Conservation (phyloP, 140 eudicot species). For the Ambrosia hybrid region DNA sequence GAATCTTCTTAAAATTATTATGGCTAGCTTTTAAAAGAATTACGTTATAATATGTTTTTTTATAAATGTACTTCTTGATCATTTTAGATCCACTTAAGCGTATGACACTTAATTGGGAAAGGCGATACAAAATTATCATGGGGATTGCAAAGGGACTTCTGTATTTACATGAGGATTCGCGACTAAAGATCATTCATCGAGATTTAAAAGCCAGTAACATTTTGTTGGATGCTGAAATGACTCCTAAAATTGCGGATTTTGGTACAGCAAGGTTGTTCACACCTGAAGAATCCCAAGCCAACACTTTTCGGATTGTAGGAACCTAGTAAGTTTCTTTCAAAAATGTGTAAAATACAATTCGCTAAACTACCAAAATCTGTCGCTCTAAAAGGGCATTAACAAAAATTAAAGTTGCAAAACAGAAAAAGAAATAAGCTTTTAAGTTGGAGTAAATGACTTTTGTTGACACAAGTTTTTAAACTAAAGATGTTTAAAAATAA, state of each 20-base stretch:
- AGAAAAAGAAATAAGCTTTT: too few species aligned
- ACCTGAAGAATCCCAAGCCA: constrained; percentile 48
- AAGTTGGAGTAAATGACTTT: neutral
- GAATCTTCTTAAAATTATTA: neutral
- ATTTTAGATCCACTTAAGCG: constrained; percentile 32
- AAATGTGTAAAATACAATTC: neutral
- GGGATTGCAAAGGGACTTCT: constrained; percentile 52
- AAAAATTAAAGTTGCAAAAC: neutral
- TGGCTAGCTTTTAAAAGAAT: neutral
- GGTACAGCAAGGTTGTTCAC: constrained; percentile 48
- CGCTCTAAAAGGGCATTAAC: neutral
- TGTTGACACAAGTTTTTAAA: neutral
- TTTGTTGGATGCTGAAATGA: constrained; percentile 32
- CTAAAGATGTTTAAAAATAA: neutral
- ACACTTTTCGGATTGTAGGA: constrained; percentile 42
- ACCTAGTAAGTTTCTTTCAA: constrained; percentile 30
- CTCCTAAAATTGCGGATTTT: constrained; percentile 36
- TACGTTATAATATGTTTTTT: neutral
- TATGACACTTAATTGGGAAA: constrained; percentile 42
- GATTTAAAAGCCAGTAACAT: constrained; percentile 37
- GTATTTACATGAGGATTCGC: constrained; percentile 64
- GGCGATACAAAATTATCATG: constrained; percentile 38
- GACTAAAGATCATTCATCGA: constrained; percentile 49
- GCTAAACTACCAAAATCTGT: neutral
- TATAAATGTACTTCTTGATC: neutral